Evolutionary conservation across 1,139 yeast species (phyloP).

Genomic region (Taiozyma onychis): DNA sequence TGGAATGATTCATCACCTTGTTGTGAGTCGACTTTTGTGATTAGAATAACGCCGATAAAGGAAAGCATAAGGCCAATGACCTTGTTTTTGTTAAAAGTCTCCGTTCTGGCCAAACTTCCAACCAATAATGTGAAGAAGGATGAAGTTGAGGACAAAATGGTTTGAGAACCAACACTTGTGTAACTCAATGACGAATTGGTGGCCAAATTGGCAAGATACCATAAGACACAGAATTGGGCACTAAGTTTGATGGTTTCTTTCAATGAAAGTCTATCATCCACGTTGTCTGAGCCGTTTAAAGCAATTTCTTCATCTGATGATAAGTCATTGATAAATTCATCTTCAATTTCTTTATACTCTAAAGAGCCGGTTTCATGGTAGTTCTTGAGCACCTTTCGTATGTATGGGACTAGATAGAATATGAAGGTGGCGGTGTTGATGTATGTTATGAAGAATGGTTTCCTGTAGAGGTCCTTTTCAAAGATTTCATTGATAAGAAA

Average conservation of each 20-base stretch:
- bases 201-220: constrained; percentile 87
- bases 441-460: constrained; percentile 93
- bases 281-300: constrained; percentile 18
- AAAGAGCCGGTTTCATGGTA: constrained; percentile 25
- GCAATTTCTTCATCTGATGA: constrained; percentile 24
- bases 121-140: constrained; percentile 85
- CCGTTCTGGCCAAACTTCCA: constrained; percentile 73
- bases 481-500: constrained; percentile 71
- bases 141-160: constrained; percentile 85
- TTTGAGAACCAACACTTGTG: constrained; percentile 91
- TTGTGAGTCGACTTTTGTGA: constrained; percentile 55
- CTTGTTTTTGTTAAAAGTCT: constrained; percentile 59
- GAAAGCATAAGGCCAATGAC: constrained; percentile 65
- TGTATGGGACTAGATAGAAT: constrained; percentile 67
- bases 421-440: constrained; percentile 81
- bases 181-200: constrained; percentile 83
- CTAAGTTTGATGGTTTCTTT: constrained; percentile 56
- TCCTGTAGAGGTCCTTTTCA: constrained; percentile 64
- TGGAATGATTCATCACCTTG: constrained; percentile 24
- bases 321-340: constrained; percentile 17
- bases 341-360: constrained; percentile 25
- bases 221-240: constrained; percentile 73
- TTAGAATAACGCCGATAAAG: constrained; percentile 72
- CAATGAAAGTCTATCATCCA: constrained; percentile 33
- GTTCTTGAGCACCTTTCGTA: constrained; percentile 27